A percentile compares a stretch with the other conserved stretches of the same genome.
Evolutionary conservation across 2,329 filamentous ascomycete genomes (phyloP).

Genomic region (Fusarium illudens): DNA sequence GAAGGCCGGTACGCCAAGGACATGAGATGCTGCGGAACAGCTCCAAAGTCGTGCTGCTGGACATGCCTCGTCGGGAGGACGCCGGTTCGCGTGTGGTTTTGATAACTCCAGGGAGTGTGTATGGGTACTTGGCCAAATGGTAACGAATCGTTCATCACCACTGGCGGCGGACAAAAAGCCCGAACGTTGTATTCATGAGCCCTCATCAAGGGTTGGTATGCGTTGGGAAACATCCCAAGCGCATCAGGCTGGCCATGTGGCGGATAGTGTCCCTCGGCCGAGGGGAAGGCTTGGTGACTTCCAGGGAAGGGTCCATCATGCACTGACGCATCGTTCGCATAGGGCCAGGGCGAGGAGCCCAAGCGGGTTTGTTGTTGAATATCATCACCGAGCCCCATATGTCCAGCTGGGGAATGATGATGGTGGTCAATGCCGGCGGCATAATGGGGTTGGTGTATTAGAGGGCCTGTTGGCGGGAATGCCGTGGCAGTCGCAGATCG

Average conservation of each 20-base stretch:
- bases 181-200: slow-evolving; percentile 50
- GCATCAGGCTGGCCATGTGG: slow-evolving; percentile 26
- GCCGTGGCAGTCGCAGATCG: slow-evolving; percentile 46
- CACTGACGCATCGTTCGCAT: slow-evolving; percentile 15
- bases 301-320: slow-evolving; percentile 24
- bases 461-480: slow-evolving; percentile 21
- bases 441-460: slow-evolving; percentile 24
- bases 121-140: slow-evolving; percentile 44
- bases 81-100: slow-evolving; percentile 11
- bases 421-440: slow-evolving; percentile 15
- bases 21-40: slow-evolving; percentile 14
- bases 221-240: slow-evolving; percentile 28
- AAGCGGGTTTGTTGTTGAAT: slow-evolving; percentile 14
- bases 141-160: slow-evolving; percentile 43
- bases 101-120: slow-evolving; percentile 37
- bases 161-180: slow-evolving; percentile 50
- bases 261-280: slow-evolving; percentile 24
- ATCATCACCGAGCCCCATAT: slow-evolving; percentile 24
- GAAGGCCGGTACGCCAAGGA: slow-evolving; percentile 13
- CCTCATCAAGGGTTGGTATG: slow-evolving; percentile 47
- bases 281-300: slow-evolving; percentile 19
- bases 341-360: slow-evolving; percentile 27
- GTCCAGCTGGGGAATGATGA: slow-evolving; percentile 21
- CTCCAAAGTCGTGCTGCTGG: slow-evolving; percentile 22
- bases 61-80: slow-evolving; percentile 15